Conservation (phyloP, 345 rosid species). For the Citrus maxima region DNA sequence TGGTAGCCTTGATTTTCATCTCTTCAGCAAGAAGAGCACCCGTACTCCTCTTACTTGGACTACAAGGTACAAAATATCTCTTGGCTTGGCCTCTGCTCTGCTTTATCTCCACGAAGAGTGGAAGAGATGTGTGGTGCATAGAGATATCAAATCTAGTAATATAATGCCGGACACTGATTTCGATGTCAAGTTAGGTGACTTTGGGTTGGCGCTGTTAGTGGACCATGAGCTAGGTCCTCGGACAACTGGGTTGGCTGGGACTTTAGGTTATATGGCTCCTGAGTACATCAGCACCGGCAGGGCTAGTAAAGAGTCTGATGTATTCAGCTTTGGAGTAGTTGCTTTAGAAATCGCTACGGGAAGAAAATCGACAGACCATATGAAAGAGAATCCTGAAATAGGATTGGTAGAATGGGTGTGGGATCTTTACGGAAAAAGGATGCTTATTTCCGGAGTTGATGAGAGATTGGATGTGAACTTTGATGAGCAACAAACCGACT, state of each 20-base stretch:
- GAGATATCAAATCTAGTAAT: conserved; percentile 63
- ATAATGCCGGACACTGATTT: conserved; percentile 28
- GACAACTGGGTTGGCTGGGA: conserved; percentile 52
- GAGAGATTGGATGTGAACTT: not conserved
- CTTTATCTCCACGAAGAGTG: conserved; percentile 67
- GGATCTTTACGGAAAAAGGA: conserved; percentile 15
- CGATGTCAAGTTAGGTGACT: conserved; percentile 6
- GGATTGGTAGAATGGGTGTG: conserved; percentile 19
- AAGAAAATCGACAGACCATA: conserved; percentile 9
- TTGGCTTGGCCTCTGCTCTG: conserved; percentile 50
- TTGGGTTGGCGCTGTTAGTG: conserved; percentile 4
- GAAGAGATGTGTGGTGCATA: conserved; percentile 58
- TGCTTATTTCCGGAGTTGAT: not conserved
- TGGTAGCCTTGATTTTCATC: conserved; percentile 56
- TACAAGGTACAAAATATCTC: conserved; percentile 37
- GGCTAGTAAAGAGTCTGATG: conserved; percentile 14
- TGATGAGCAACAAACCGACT: not conserved
- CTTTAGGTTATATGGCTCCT: conserved; percentile 41
- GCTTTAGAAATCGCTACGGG: conserved; percentile 19
- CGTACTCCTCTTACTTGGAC: conserved; percentile 31
- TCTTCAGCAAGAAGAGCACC: conserved; percentile 33
- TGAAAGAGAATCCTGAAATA: not conserved
- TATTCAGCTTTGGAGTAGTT: conserved; percentile 21
- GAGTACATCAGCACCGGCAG: not conserved
- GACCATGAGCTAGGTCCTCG: conserved; percentile 26